Evolutionary conservation across 2,329 filamentous ascomycete species (phyloP).

Genomic region (Aspergillus sp.): DNA sequence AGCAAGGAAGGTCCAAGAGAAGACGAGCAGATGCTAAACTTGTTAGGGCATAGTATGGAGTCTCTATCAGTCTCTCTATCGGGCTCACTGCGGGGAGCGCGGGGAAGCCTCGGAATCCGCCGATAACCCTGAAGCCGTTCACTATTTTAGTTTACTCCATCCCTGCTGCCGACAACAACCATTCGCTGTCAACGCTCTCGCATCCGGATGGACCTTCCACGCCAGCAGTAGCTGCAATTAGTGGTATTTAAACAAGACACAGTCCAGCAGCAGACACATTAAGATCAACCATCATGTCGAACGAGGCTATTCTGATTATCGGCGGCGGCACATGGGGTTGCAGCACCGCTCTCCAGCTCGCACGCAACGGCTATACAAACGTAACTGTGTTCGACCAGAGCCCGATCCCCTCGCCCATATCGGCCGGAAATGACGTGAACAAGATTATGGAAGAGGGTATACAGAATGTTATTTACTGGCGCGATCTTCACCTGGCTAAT

Average conservation of each 20-base stretch:
- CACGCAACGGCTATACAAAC: conserved; percentile 50
- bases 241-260: too few relatives aligned
- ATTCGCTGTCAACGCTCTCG: too few relatives aligned
- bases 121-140: too few relatives aligned
- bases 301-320: conserved; percentile 39
- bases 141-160: too few relatives aligned
- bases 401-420: conserved; percentile 47
- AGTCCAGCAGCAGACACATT: background rate
- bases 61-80: too few relatives aligned
- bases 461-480: background rate
- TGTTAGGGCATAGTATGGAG: too few relatives aligned
- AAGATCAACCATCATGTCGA: background rate
- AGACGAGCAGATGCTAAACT: too few relatives aligned
- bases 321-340: conserved; percentile 54
- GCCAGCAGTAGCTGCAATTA: background rate
- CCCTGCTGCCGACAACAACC: too few relatives aligned
- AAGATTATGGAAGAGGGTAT: conserved; percentile 41
- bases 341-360: conserved; percentile 54
- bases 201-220: background rate
- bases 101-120: too few relatives aligned
- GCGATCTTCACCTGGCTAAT: too few relatives aligned
- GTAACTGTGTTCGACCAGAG: conserved; percentile 52
- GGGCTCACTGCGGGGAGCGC: too few relatives aligned
- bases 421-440: conserved; percentile 53
- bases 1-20: too few relatives aligned